Evolutionary conservation across 2,329 filamentous ascomycete genomes (phyloP), one percentile per base, ranked within the genome.

Genomic region (Paecilomyces niveus): DNA sequence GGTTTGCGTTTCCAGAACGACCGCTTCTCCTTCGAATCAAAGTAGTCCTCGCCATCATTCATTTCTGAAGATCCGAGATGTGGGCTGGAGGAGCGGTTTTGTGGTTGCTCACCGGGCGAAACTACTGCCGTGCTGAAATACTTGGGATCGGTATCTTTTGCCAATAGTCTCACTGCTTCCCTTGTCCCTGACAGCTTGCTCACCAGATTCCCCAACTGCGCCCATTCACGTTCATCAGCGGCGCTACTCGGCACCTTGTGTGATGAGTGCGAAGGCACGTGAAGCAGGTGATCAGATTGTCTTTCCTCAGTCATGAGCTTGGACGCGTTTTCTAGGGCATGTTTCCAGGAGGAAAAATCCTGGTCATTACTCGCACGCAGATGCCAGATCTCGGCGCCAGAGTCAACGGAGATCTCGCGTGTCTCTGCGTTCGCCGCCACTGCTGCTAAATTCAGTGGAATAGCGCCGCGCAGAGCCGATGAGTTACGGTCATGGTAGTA

Each of bases 401-500:
- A 97, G 72, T 99, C 94, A 58, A 99, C 94, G 50, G 89, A 96
- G 56, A 99, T 96, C 73, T 97, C 93, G 63, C 92, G 85, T 39
- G 89, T 86, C 68, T 89, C 86, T 72, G 94, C 90, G 70, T 96
- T 92, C 7, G 91, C 91, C 3, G 92, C 90, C 59, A 99, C 89
- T 3, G 91, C 94, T 15, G 94, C 94, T 55, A 99, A 78, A 26
- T 91, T 94, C 8, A 99, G 81, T 0, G 94, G 94, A 55, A 99
- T 94, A 7, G 94, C 92, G 18, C 94, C 94, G 60, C 94, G 86
- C 51, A 99, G 80, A 1, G 93, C 92, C 5, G 93, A 95, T 4
- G 93, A 96, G 70, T 95, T 93, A 53, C 91, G 88, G 72, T 93
- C 94, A 70, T 95, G 90, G 72, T 97, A 99, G 77, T 99, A 99